These are phyloP conservation scores for Globisporangium cederbergense DNA, from an alignment of 352 stramenopile species.

Conservation along the genomic window DNA sequence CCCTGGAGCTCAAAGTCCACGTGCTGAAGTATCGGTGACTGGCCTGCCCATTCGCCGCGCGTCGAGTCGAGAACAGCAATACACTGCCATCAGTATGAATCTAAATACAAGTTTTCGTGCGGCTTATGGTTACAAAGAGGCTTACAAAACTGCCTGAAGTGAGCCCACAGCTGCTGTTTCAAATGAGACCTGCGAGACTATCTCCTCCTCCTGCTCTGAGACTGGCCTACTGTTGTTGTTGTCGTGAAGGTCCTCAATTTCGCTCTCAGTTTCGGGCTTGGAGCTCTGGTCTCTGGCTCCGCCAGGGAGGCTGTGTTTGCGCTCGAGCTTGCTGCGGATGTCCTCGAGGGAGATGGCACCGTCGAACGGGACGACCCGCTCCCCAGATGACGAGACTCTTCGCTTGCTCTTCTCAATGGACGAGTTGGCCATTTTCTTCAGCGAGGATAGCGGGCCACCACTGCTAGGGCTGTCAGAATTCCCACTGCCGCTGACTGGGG, in stretches of 20 bases:
- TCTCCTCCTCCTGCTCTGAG: constrained; percentile 25
- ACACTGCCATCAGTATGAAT: neutral
- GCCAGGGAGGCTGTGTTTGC: constrained; percentile 31
- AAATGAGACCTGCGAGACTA: too few relatives aligned
- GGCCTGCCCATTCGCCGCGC: neutral
- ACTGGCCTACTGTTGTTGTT: constrained; percentile 48
- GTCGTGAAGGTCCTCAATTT: constrained; percentile 26
- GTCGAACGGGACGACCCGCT: constrained; percentile 46
- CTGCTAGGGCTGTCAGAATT: neutral
- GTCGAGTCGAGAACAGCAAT: neutral
- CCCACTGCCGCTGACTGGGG: neutral
- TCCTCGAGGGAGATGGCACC: constrained; percentile 42
- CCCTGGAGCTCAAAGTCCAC: neutral
- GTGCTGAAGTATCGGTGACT: neutral
- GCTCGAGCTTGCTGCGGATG: constrained; percentile 52
- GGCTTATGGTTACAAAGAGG: neutral
- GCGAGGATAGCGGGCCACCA: constrained; percentile 11
- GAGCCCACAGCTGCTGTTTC: neutral
- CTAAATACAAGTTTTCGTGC: neutral
- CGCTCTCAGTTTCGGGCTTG: constrained; percentile 15
- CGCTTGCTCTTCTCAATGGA: constrained; percentile 33
- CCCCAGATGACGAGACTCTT: constrained; percentile 13
- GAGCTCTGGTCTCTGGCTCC: constrained; percentile 8
- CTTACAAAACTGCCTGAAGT: constrained; percentile 12
- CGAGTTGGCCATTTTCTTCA: constrained; percentile 26